Conservation (phyloP, 2,329 filamentous ascomycete species). For the Apiospora kogelbergensis region DNA sequence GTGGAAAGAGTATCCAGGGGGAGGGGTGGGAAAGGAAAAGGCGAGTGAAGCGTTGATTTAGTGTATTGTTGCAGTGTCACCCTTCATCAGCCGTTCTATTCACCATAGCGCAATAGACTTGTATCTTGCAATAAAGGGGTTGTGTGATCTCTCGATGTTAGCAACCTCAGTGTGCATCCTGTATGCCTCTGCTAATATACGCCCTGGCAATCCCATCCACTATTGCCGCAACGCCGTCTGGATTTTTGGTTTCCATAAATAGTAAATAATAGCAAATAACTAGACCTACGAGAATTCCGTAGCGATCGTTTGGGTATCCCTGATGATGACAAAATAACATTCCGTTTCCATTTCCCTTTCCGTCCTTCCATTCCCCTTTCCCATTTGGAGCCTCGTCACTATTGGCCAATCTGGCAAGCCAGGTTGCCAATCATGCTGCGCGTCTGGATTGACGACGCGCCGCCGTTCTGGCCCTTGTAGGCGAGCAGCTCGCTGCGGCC, state of each 20-base stretch:
- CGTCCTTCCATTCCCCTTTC: neutral
- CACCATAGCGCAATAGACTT: no score
- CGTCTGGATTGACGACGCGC: slow-evolving; percentile 32
- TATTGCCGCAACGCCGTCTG: neutral
- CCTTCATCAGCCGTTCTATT: no score
- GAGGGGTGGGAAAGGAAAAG: no score
- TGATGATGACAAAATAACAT: neutral
- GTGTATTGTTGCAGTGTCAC: no score
- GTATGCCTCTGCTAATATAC: neutral
- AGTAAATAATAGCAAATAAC: neutral
- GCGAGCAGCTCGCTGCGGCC: slow-evolving; percentile 35
- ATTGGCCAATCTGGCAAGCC: slow-evolving; percentile 22
- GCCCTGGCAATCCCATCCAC: neutral
- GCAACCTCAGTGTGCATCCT: neutral
- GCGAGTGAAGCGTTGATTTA: no score
- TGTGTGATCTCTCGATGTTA: neutral
- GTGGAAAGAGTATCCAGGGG: no score
- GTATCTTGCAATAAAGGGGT: neutral
- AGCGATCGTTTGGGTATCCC: slow-evolving; percentile 4
- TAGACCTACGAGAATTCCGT: neutral
- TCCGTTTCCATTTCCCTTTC: neutral
- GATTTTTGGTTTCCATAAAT: neutral
- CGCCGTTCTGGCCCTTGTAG: slow-evolving; percentile 40
- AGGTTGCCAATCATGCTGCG: slow-evolving; percentile 31
- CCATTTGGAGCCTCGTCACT: neutral